Base-by-base conservation (phyloP, 2,329 filamentous ascomycete species). In the Penicillium frequentans region DNA sequence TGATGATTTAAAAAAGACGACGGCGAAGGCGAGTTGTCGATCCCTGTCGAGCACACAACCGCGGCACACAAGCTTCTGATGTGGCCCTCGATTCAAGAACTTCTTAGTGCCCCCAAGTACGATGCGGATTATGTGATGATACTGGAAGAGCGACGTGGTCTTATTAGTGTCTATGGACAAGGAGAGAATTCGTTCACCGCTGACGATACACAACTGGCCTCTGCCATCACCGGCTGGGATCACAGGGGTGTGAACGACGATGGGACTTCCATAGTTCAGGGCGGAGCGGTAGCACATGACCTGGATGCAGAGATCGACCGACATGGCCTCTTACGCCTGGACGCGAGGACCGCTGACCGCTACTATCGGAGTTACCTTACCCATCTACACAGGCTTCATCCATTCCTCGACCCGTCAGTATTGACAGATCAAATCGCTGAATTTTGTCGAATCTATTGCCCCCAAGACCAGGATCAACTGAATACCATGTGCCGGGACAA, bases 1-100 rank as follows among this genome's bases (percentile, higher is more conserved):
- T 14, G 57, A 63, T 23, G 42, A 33, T 10, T 8, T 55, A 21
- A 43, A 62, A 62, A 62, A 29, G 56, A 52, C 14, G 66, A 69
- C 6, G 71, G 75, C 29, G 72, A 73, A 27, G 86, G 85, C 47
- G 82, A 86, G 62, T 84, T 90, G 14, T 85, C 89, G 1, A 90
- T 96, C 55, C 90, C 91, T 1, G 84, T 87, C 27, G 90, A 96
- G 64, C 93, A 98, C 69, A 96, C 91, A 0, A 97, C 93, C 0
- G 86, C 91, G n/a, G 92, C 92, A 1, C 90, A 95, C 50, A 85
- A 92, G 60, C 79, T 98, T 19, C 78, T 98, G 27, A 81, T 84
- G 47, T 92, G 89, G 86, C 83, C 83, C 0, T 83, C 86, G 0
- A 91, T 95, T 54, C 76, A 81, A 69, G 76, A 82, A 60, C 70